Conservation (phyloP, 805 yeast genomes). For the Starmerella etchellsii region DNA sequence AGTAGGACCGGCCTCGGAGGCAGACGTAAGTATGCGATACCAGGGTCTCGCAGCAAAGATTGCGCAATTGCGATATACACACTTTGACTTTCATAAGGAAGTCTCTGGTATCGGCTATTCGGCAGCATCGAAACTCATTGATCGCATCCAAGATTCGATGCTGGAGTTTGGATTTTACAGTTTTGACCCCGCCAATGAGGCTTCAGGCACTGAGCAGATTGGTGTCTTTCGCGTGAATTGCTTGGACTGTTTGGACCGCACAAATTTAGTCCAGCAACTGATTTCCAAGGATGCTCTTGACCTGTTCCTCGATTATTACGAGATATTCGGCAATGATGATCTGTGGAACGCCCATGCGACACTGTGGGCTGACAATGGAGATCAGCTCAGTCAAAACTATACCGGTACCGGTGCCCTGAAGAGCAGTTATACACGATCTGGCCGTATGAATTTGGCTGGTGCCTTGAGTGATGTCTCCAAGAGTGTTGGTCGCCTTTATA, state of each 20-base stretch:
- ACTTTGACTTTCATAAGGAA: constrained; percentile 88
- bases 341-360: constrained; percentile 64
- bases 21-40: constrained; percentile 17
- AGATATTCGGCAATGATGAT: constrained; percentile 36
- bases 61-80: constrained; percentile 44
- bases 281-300: constrained; percentile 58
- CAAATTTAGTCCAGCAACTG: constrained; percentile 70
- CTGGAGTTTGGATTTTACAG: constrained; percentile 73
- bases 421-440: constrained; percentile 85
- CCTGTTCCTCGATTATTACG: constrained; percentile 33
- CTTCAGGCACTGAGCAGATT: constrained; percentile 56
- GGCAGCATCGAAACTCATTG: constrained; percentile 59
- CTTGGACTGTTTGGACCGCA: constrained; percentile 87
- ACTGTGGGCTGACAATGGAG: constrained; percentile 98
- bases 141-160: constrained; percentile 50
- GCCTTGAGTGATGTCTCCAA: constrained; percentile 95
- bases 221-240: constrained; percentile 93
- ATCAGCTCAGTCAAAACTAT: constrained; percentile 85
- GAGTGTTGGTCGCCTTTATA: constrained; percentile 87
- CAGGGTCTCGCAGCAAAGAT: constrained; percentile 11
- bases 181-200: constrained; percentile 40
- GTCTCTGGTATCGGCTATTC: constrained; percentile 74
- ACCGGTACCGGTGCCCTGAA: constrained; percentile 97
- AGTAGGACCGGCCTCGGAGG: constrained; percentile 15
- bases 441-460: constrained; percentile 93